A percentile compares a stretch with the other conserved stretches of the same genome.
phyloP scores from a whole-genome alignment of 345 rosid genomes.

The Physaria fendleri region DNA sequence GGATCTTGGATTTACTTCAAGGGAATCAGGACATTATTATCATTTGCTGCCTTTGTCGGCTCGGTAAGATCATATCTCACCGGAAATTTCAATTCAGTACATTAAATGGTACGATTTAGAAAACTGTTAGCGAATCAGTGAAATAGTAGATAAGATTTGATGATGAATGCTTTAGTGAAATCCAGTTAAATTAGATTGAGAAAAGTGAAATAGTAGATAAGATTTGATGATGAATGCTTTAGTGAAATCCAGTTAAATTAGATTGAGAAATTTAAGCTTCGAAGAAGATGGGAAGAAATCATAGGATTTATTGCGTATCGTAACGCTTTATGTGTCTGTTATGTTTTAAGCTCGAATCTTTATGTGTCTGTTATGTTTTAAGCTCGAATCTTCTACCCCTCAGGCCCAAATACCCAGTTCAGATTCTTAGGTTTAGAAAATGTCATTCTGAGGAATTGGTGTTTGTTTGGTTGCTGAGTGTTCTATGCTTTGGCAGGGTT shows the following conservation, averaged over 20 bases:
- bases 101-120: not conserved
- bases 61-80: not conserved
- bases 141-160: not conserved
- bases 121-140: not conserved
- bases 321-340: not conserved
- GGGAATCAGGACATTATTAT: slow-evolving; percentile 3
- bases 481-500: slow-evolving; percentile 17
- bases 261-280: not conserved
- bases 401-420: too few relatives aligned
- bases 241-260: not conserved
- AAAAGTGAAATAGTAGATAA: not conserved
- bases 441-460: not conserved
- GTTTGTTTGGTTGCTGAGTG: not conserved
- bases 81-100: not conserved
- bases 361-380: not conserved
- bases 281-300: not conserved
- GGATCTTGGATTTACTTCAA: slow-evolving; percentile 16
- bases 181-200: not conserved
- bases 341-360: not conserved
- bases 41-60: not conserved
- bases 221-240: not conserved
- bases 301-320: not conserved
- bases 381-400: not conserved
- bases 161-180: not conserved
- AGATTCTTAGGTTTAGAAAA: not conserved